Evolutionary conservation across 176 grass and related monocot genomes (phyloP), one percentile per base, ranked within the genome.

Genomic region (Metroxylon sagu): DNA sequence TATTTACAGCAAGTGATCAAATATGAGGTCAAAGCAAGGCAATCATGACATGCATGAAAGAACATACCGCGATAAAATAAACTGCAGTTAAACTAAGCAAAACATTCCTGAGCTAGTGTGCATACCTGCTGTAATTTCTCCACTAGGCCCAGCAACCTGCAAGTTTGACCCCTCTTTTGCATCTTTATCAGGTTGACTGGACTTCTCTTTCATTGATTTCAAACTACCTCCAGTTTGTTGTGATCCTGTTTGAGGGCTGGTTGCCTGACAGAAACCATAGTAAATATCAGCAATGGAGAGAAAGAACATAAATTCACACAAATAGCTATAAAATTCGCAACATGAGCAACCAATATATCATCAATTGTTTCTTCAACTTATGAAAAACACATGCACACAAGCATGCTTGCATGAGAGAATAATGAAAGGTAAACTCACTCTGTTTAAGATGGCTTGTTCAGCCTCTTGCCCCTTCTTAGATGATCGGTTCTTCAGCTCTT

Each of bases 41-140:
- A 43, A 43, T 43, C 35, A 43, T 39, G 31, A 39, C 7, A 39
- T 39, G 31, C 10, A 39, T 39, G 31, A 39, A 39, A 10, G 7
- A 39, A 39, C 31, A 39, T 10, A 6, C 29, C 5, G 29, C 5
- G 6, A 31, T 6, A 31, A 31, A 31, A 31, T 31, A 31, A 31
- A 31, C 29, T 31, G 29, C 31, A 39, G 31, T 39, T 39, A 5
- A 39, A 39, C 31, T 5, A 39, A 39, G 31, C 31, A 39, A 39
- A 39, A 39, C 31, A 39, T 39, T 39, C 31, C 7, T 12, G 10
- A 43, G 35, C 35, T 12, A 1, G 35, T 43, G 48, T 53, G 17
- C 53, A 52, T 81, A 95, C 85, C 90, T 51, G 85, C 85, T 48
- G 74, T 86, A 61, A 95, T 95, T 95, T 95, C 90, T 75, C 90